Evolutionary conservation across 768 basidiomycete species (phyloP).

Genomic region (Gloeostereum incarnatum): DNA sequence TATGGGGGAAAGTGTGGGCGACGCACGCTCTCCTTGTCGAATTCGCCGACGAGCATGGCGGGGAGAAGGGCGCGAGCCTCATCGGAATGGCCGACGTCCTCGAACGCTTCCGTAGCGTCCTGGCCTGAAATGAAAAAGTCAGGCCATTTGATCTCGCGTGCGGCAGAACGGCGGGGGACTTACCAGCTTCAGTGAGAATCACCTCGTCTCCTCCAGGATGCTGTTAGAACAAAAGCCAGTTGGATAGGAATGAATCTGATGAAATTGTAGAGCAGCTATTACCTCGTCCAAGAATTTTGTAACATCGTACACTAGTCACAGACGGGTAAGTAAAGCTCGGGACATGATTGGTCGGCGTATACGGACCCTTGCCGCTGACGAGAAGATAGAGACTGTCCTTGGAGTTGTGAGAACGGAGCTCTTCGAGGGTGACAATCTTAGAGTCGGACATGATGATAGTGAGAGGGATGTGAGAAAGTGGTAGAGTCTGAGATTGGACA

Average conservation of each 20-base stretch:
- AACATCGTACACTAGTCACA: conserved; percentile 75
- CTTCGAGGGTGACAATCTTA: conserved; percentile 45
- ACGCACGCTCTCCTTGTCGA: conserved; percentile 63
- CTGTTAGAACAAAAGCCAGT: conserved; percentile 24
- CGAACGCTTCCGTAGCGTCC: conserved; percentile 97
- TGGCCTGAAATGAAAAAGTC: conserved; percentile 47
- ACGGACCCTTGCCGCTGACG: conserved; percentile 73
- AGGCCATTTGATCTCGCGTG: conserved; percentile 1
- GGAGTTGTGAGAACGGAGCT: conserved; percentile 68
- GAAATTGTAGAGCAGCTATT: conserved; percentile 9
- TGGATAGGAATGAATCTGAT: neutral
- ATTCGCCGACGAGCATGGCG: conserved; percentile 73
- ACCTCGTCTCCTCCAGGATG: conserved; percentile 99
- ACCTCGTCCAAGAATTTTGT: conserved; percentile 96
- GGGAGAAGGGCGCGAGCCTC: conserved; percentile 86
- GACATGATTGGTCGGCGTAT: conserved; percentile 23
- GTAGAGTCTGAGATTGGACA: neutral
- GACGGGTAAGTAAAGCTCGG: conserved; percentile 20
- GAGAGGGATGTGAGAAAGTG: neutral
- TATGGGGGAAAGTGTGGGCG: conserved; percentile 4
- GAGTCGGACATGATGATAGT: neutral
- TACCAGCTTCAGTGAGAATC: conserved; percentile 84
- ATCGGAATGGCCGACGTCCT: conserved; percentile 98
- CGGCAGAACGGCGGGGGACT: conserved; percentile 23
- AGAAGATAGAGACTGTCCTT: conserved; percentile 78